Percentiles rank a stretch among this genome's conserved stretches.
These are phyloP conservation scores for Cubamyces sp. DNA, from an alignment of 768 basidiomycete genomes.

Conservation along the genomic window DNA sequence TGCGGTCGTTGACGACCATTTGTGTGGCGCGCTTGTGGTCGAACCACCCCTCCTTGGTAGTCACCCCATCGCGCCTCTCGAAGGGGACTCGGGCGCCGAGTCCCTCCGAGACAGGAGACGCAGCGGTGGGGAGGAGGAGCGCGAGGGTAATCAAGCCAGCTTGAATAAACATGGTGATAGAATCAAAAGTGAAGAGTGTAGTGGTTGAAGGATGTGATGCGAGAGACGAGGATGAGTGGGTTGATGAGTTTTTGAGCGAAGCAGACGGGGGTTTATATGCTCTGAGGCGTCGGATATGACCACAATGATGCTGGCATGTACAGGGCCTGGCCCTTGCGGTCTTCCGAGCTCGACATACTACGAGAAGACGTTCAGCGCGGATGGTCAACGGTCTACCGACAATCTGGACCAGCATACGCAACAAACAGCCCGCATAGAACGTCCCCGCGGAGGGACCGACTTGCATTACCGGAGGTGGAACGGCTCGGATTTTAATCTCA, in stretches of 20 bases:
- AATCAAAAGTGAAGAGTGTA: not conserved
- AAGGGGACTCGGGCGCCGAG: constrained; percentile 19
- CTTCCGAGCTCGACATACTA: no score
- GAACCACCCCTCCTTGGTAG: constrained; percentile 25
- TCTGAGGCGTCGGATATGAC: not conserved
- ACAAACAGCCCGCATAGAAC: no score
- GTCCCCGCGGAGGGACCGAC: no score
- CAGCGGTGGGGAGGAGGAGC: constrained; percentile 12
- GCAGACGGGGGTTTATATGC: not conserved
- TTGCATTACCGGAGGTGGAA: no score
- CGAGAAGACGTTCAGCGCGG: no score
- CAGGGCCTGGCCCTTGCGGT: not conserved
- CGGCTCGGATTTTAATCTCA: not conserved
- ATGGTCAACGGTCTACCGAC: no score
- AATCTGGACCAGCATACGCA: no score
- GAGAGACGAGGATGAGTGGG: not conserved
- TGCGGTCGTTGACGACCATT: constrained; percentile 9
- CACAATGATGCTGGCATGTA: not conserved
- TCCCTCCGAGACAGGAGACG: constrained; percentile 16
- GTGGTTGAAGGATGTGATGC: not conserved
- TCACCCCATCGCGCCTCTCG: constrained; percentile 11
- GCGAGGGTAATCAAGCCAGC: constrained; percentile 20
- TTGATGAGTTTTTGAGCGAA: not conserved
- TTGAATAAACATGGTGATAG: constrained; percentile 17
- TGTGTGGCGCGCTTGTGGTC: constrained; percentile 17